Evolutionary conservation across 176 grass and related monocot species (phyloP).

Genomic region (Neostapfia colusana): DNA sequence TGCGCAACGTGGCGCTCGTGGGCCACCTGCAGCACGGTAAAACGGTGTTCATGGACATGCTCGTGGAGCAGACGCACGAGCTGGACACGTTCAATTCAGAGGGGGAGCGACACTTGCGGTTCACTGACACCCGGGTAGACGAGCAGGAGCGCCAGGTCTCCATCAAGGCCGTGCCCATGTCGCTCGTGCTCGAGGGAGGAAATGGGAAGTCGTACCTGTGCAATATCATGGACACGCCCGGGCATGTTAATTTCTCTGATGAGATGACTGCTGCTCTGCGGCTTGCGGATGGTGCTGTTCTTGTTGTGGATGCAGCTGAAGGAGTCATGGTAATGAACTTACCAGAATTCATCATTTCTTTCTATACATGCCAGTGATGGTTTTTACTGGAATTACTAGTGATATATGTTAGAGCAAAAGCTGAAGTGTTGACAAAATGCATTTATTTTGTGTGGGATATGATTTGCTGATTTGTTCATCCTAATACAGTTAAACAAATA

Average conservation of each 20-base stretch:
- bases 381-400: constrained; percentile 21
- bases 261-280: constrained; percentile 92
- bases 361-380: constrained; percentile 1
- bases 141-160: constrained; percentile 96
- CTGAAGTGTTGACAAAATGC: neutral
- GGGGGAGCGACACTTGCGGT: constrained; percentile 78
- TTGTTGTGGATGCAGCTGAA: constrained; percentile 93
- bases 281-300: constrained; percentile 83
- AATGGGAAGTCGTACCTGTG: constrained; percentile 93
- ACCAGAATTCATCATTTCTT: neutral
- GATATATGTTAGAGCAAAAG: constrained; percentile 9
- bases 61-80: constrained; percentile 97
- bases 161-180: constrained; percentile 97
- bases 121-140: constrained; percentile 88
- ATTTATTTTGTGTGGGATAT: neutral
- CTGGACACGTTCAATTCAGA: constrained; percentile 78
- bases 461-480: neutral
- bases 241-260: constrained; percentile 96
- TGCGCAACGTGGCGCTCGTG: constrained; percentile 78
- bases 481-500: neutral
- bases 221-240: constrained; percentile 96
- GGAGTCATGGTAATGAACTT: constrained; percentile 75
- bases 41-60: constrained; percentile 99
- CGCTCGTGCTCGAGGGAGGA: constrained; percentile 86
- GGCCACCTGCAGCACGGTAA: constrained; percentile 98